Percentiles rank a stretch among this genome's conserved stretches.
Conservation (phyloP, 495 filamentous ascomycete species). For the Entonaema liquescens region DNA sequence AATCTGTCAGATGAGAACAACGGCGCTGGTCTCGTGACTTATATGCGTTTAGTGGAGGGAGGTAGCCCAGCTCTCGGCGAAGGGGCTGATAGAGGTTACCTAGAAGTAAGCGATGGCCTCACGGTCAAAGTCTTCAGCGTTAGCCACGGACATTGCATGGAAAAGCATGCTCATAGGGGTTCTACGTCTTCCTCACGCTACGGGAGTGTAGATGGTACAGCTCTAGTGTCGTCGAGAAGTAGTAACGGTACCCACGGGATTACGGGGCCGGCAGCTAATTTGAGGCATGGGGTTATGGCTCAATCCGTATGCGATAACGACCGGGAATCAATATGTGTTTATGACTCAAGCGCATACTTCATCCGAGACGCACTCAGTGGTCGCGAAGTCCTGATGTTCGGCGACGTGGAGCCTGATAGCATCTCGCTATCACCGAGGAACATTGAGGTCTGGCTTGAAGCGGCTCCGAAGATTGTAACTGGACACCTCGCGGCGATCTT, state of each 20-base stretch:
- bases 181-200: conserved; percentile 54
- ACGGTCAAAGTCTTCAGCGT: conserved; percentile 79
- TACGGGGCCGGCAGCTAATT: conserved; percentile 36
- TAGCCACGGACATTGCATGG: conserved; percentile 88
- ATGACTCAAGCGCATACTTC: conserved; percentile 91
- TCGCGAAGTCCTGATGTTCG: conserved; percentile 87
- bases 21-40: conserved; percentile 90
- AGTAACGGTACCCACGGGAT: conserved; percentile 26
- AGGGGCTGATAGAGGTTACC: conserved; percentile 78
- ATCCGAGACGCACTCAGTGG: conserved; percentile 75
- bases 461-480: conserved; percentile 78
- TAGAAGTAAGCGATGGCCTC: conserved; percentile 84
- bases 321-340: conserved; percentile 63
- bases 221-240: conserved; percentile 31
- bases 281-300: conserved; percentile 28
- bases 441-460: conserved; percentile 79
- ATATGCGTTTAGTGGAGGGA: conserved; percentile 86
- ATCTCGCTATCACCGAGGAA: conserved; percentile 85
- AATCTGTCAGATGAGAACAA: conserved; percentile 96
- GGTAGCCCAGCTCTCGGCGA: conserved; percentile 81
- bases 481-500: conserved; percentile 80
- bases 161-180: conserved; percentile 70
- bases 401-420: conserved; percentile 92
- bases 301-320: conserved; percentile 38
- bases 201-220: conserved; percentile 48